Percentiles rank a stretch among this genome's conserved stretches.
phyloP scores from a whole-genome alignment of 2,329 filamentous ascomycete genomes.

The Diplodia sapinea region DNA sequence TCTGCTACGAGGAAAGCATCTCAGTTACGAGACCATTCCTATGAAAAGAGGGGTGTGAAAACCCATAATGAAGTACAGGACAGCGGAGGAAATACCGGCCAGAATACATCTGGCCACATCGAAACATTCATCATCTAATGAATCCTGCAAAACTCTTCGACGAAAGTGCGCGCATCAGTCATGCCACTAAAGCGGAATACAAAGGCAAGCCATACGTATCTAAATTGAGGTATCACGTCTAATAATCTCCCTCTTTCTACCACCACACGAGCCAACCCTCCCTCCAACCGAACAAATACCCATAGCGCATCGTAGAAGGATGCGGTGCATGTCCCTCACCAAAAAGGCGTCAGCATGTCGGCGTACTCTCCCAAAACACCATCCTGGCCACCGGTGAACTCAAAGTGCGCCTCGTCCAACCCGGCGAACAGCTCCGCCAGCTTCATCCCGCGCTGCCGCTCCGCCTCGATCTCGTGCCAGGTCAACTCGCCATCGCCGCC shows the following conservation, averaged over 20 bases:
- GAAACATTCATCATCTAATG: background rate
- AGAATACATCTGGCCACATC: too few species aligned
- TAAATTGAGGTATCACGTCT: constrained; percentile 23
- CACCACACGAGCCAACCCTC: background rate
- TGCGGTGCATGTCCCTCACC: background rate
- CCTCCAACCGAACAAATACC: background rate
- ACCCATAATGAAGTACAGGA: too few species aligned
- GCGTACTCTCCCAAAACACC: constrained; percentile 53
- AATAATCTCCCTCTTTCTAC: background rate
- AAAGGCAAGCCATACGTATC: background rate
- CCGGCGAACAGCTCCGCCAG: constrained; percentile 62
- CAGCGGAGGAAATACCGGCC: too few species aligned
- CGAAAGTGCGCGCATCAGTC: background rate
- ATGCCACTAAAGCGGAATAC: background rate
- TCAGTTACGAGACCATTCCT: too few species aligned
- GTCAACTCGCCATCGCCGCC: constrained; percentile 54
- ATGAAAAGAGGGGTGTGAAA: too few species aligned
- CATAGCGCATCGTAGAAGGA: background rate
- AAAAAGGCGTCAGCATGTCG: constrained; percentile 40
- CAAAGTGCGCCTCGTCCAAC: constrained; percentile 60
- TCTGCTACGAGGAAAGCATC: too few species aligned
- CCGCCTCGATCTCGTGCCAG: constrained; percentile 65
- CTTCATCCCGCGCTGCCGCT: constrained; percentile 61
- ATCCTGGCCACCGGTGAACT: constrained; percentile 53
- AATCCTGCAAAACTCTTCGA: too few species aligned